Base-by-base conservation (phyloP, 1,284 basidiomycete species). In the Puccinia coronata region DNA sequence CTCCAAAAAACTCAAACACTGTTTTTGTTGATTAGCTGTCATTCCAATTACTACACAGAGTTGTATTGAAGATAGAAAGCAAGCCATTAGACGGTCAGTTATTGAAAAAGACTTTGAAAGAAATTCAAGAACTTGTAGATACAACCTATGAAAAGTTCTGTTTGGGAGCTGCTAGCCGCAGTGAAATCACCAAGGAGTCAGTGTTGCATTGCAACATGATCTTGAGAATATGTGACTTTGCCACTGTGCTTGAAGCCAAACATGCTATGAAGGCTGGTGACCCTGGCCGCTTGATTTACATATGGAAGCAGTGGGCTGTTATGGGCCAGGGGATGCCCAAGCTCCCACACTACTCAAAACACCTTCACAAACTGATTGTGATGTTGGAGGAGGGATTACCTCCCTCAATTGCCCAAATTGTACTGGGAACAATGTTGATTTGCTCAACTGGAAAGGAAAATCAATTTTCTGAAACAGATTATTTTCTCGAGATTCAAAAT, bases 341-440 rank as follows among this genome's bases (percentile, higher is more conserved):
- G 20, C 31, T 72, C 18, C 43, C 70, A 1, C 70, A 72, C 31
- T 72, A 72, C 28, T 72, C 70, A 20, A 49, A 53, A 72, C 51
- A 72, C 43, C 70, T 72, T 28, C 70, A 41, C 18, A 49, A 28
- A 31, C 28, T 72, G 39, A 25, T 72, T 12, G 14, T 49, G 0
- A n/a, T 72, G 20, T 20, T 72, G 12, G 34, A 49, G 28, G 18
- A 72, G n/a, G 70, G 49, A 2, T 47, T 72, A 28, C 39, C 70
- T 23, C 39, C 43, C 9, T 53, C 70, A 23, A 28, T 72, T 14
- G 70, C 70, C 25, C n/a, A 25, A 49, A 36, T 72, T 28, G 43
- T 72, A 20, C n/a, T 25, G 23, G 28, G 51, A 8, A 51, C 70
- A 20, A 34, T 72, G 2, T 34, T 72, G 6, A 72, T 72, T 28